These are phyloP conservation scores for Curvularia eragrostidis DNA, from an alignment of 2,329 filamentous ascomycete genomes.

Conservation along the genomic window DNA sequence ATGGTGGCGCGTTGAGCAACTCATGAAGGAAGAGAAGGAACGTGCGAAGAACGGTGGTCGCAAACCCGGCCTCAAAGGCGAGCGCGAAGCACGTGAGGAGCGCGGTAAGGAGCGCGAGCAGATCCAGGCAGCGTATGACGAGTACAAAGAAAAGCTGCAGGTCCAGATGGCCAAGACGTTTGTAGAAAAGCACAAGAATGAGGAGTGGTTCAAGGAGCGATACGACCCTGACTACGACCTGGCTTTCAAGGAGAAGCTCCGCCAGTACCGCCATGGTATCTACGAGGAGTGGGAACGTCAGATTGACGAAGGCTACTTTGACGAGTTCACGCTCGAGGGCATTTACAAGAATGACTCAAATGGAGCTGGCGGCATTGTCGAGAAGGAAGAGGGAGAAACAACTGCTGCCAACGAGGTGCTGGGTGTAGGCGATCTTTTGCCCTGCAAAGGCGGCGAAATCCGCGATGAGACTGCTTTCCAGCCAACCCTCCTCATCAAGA, in stretches of 20 bases:
- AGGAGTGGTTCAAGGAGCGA: constrained; percentile 97
- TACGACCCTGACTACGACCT: constrained; percentile 86
- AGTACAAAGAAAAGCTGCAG: constrained; percentile 70
- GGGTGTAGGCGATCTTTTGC: constrained; percentile 88
- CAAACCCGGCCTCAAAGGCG: constrained; percentile 67
- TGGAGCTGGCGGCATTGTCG: constrained; percentile 80
- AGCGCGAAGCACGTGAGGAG: constrained; percentile 73
- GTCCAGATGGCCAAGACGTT: constrained; percentile 84
- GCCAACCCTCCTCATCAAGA: constrained; percentile 96
- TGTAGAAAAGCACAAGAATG: constrained; percentile 88
- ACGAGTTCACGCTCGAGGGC: constrained; percentile 92
- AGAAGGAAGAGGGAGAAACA: constrained; percentile 95
- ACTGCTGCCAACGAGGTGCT: constrained; percentile 90
- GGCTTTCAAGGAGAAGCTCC: constrained; percentile 74
- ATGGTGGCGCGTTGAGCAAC: constrained; percentile 84
- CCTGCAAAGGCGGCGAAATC: constrained; percentile 81
- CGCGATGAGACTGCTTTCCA: constrained; percentile 87
- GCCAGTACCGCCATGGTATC: constrained; percentile 77
- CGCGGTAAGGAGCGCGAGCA: constrained; percentile 79
- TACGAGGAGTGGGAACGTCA: constrained; percentile 92
- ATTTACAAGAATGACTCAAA: constrained; percentile 93
- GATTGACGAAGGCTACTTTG: constrained; percentile 82
- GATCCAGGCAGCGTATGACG: constrained; percentile 73
- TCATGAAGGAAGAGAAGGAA: constrained; percentile 82
- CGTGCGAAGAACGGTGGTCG: constrained; percentile 72